Base-by-base conservation (phyloP, 2,329 filamentous ascomycete genomes). In the Kalmusia sp. region DNA sequence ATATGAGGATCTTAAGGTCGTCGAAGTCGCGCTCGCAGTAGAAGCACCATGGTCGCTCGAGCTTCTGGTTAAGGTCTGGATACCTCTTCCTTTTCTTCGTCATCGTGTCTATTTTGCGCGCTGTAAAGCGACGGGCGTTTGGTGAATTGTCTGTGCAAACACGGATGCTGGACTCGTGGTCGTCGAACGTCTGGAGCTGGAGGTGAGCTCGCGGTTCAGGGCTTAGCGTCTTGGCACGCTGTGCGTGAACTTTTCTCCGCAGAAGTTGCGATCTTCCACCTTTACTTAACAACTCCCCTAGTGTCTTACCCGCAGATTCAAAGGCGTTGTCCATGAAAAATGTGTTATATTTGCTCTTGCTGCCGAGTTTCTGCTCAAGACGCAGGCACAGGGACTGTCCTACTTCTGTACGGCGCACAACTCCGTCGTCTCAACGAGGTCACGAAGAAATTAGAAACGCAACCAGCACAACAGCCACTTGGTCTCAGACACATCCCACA, bases 11-110 rank as follows among this genome's bases (percentile, higher is more conserved):
- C 81, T 96, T 97, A 40, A 96, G 77, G 75, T 99, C 95, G 75
- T 98, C 93, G 73, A 98, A 99, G 78, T 98, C 93, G 79, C 93
- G 90, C 78, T 99, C 95, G 88, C 95, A 99, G 81, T 99, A 99
- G 79, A 96, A 99, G 80, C 95, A 99, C 93, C 93, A 98, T 44
- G 93, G 90, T 52, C 93, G 89, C 63, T 82, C 80, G 58, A 99
- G 85, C 64, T 96, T 82, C 78, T 98, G 92, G 79, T 98, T 91
- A 64, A 97, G 82, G 67, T 93, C 87, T 59, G 92, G 91, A 70
- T 91, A 88, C 63, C 87, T 86, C 75, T 92, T 90, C 85, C 92
- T 93, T 81, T 95, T 96, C 80, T 96, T 96, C 55, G 68, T 71
- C 71, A 74, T 67, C 35, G 22, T 54, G 52, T 21, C 34, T 34